phyloP scores from a whole-genome alignment of 2,329 filamentous ascomycete species.

The Talaromyces sp. region DNA sequence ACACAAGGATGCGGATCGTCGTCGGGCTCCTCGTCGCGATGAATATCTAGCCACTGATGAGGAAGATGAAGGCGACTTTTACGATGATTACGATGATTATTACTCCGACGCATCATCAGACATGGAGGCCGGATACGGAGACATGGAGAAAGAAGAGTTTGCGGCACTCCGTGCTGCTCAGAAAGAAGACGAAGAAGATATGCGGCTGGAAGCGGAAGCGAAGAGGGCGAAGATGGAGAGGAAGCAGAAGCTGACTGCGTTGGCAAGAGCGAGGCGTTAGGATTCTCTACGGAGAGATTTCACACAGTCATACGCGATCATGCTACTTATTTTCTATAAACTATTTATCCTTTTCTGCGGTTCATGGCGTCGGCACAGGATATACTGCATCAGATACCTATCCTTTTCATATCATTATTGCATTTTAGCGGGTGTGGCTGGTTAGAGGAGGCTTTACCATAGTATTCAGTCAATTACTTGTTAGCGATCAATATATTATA shows the following conservation, averaged over 20 bases:
- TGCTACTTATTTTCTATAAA: constrained; percentile 14
- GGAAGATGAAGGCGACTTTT: constrained; percentile 45
- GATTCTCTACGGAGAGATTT: background rate
- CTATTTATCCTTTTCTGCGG: background rate
- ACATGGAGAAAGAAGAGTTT: constrained; percentile 46
- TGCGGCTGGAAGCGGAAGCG: constrained; percentile 40
- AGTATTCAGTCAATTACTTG: background rate
- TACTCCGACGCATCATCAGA: constrained; percentile 48
- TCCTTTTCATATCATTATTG: constrained; percentile 13
- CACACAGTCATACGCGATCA: constrained; percentile 17
- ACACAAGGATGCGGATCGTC: constrained; percentile 25
- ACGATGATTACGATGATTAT: constrained; percentile 39
- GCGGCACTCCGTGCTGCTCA: constrained; percentile 40
- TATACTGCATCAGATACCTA: constrained; percentile 13
- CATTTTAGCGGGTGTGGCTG: constrained; percentile 17
- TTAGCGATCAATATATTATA: constrained; percentile 1
- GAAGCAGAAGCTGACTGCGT: constrained; percentile 39
- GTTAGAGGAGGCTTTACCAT: constrained; percentile 9
- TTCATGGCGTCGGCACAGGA: constrained; percentile 27
- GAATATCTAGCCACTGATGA: constrained; percentile 48
- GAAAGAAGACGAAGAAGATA: constrained; percentile 47
- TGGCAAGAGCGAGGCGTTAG: constrained; percentile 35
- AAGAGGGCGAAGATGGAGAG: constrained; percentile 48
- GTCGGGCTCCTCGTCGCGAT: constrained; percentile 32
- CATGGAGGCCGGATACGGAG: constrained; percentile 49